Conservation (phyloP, 78 protist species). For the Dictyostelium brefeldianum region DNA sequence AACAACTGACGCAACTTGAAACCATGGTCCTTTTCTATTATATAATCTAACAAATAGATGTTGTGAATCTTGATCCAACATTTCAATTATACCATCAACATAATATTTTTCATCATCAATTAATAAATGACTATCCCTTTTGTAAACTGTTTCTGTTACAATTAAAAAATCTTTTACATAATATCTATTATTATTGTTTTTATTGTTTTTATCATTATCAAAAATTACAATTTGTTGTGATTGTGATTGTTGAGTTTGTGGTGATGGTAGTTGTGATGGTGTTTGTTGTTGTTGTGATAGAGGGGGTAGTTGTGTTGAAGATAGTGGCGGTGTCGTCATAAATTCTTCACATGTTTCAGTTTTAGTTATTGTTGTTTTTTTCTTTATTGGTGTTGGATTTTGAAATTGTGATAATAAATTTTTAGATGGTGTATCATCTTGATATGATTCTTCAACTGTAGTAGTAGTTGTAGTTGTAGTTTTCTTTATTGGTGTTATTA, state of each 20-base stretch:
- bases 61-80: not conserved
- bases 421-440: not conserved
- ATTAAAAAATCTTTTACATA: constrained; percentile 45
- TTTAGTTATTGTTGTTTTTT: not conserved
- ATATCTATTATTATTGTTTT: constrained; percentile 9
- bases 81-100: not conserved
- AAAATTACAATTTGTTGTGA: not conserved
- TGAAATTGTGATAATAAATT: not conserved
- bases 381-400: not conserved
- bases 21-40: constrained; percentile 73
- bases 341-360: constrained; percentile 8
- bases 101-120: not conserved
- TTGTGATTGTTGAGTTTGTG: not conserved
- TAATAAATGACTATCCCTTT: constrained; percentile 50
- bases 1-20: not conserved
- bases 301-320: not conserved
- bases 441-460: not conserved
- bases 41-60: constrained; percentile 60
- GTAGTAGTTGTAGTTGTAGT: constrained; percentile 21
- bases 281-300: not conserved
- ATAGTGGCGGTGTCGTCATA: not conserved
- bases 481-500: constrained; percentile 16
- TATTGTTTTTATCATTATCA: not conserved
- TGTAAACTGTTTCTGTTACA: constrained; percentile 44
- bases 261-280: not conserved